Evolutionary conservation across 306 rosid genomes (phyloP), one percentile per base, ranked within the genome.

Genomic region (Lathyrus tuberosus): DNA sequence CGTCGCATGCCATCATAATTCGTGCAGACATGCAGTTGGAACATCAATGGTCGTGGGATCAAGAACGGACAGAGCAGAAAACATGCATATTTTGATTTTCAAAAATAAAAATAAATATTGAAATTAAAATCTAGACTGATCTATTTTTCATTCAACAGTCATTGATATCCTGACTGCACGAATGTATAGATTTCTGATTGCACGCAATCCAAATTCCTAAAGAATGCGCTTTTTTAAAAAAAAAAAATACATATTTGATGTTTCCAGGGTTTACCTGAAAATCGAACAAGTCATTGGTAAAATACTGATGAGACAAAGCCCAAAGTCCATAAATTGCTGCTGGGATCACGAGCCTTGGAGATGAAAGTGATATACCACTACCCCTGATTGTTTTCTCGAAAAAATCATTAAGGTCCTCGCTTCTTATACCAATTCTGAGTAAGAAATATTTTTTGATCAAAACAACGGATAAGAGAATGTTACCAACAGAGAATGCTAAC

Each of bases 281-380:
- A 84, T 93, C 96, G 64, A 93, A 86, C 54, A 83, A 74, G 71
- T 88, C 89, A 48, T 71, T 76, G 72, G 78, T 24, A 51, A 90
- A 44, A 80, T 82, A 85, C 56, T 47, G 86, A 81, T 90, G 96
- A 66, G 86, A 84, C 65, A 93, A 74, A 53, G 76, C 64, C 97
- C 96, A 93, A 12, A 90, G 64, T 41, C 97, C 97, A 67, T 70
- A 93, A 68, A 93, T 81, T 69, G 90, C 80, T 13, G 96, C 96
- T 5, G 97, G 98, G 74, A 93, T 85, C 71, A 88, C 89, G 58
- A 93, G 98, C 84, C 98, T 84, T 17, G 98, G 97, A 47, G 98
- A 93, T 22, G 98, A 93, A 56, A 93, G 88, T 37, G 97, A 86
- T 54, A 93, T 82, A 46, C 94, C 64, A 66, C 84, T 73, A 37